A percentile compares a stretch with the other conserved stretches of the same genome.
Evolutionary conservation across 2,329 filamentous ascomycete species (phyloP).

Genomic region (Juglanconis sp.): DNA sequence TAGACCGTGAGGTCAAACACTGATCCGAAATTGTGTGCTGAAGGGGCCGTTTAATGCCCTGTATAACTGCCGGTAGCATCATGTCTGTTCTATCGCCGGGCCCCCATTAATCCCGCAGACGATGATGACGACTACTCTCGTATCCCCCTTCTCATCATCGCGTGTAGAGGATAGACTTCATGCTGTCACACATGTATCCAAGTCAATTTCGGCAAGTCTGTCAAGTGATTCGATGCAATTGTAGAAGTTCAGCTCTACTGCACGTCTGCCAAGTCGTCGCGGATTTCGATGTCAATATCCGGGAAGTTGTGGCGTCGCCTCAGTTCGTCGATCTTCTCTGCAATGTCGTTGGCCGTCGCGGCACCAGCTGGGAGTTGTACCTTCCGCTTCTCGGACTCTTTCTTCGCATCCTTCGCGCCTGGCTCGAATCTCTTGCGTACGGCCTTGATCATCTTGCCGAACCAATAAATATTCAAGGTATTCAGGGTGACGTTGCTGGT

Average conservation of each 20-base stretch:
- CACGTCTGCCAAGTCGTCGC: constrained; percentile 22
- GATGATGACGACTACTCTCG: not conserved
- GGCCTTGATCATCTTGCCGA: constrained; percentile 79
- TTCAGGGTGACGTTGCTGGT: constrained; percentile 71
- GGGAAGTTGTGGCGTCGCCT: constrained; percentile 20
- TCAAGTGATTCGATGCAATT: not conserved
- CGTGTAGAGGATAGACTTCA: not conserved
- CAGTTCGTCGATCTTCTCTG: constrained; percentile 19
- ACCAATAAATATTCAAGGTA: constrained; percentile 79
- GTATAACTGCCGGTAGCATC: not conserved
- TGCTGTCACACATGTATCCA: not conserved
- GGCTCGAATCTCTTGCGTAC: constrained; percentile 72
- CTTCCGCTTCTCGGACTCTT: constrained; percentile 30
- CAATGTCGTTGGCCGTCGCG: constrained; percentile 7
- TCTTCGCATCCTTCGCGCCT: constrained; percentile 26
- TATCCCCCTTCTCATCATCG: not conserved
- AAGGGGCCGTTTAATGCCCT: not conserved
- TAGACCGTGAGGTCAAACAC: not conserved
- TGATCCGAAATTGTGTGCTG: not conserved
- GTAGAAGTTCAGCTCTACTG: constrained; percentile 16
- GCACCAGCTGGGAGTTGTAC: not conserved
- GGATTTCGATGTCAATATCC: constrained; percentile 17
- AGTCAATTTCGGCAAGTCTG: not conserved
- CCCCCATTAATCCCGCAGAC: not conserved
- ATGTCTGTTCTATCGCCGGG: not conserved